Evolutionary conservation across 2,329 filamentous ascomycete species (phyloP).

Genomic region (Sporothrix phasma): DNA sequence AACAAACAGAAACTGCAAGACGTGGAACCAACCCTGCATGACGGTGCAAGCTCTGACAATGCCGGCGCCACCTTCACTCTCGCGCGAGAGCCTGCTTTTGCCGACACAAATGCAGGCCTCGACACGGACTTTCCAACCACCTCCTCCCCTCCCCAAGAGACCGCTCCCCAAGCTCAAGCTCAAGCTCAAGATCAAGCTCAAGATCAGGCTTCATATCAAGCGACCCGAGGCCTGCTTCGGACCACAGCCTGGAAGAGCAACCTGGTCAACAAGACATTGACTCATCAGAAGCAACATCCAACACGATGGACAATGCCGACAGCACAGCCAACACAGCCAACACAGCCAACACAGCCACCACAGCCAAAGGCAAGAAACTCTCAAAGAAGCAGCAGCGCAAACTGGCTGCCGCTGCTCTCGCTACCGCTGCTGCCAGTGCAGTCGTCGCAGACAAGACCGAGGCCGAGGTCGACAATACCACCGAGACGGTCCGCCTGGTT

Average conservation of each 20-base stretch:
- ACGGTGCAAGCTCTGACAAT: conserved; percentile 6
- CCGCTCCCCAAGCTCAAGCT: background rate
- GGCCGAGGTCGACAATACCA: background rate
- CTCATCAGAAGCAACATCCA: background rate
- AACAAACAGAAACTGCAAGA: background rate
- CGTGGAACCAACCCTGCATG: background rate
- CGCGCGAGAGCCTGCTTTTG: background rate
- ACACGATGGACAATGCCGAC: background rate
- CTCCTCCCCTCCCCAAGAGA: background rate
- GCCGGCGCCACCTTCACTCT: background rate
- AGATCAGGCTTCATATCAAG: too few relatives aligned
- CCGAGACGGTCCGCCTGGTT: conserved; percentile 2
- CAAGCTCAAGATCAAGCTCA: too few relatives aligned
- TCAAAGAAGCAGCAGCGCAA: conserved; percentile 16
- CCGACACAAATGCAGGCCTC: background rate
- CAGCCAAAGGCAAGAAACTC: conserved; percentile 12
- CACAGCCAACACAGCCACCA: background rate
- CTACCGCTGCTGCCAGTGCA: conserved; percentile 8
- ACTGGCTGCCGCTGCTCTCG: conserved; percentile 13
- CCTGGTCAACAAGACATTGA: background rate
- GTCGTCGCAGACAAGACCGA: background rate
- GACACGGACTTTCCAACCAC: background rate
- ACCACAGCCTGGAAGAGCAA: conserved; percentile 14
- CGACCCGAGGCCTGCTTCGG: conserved; percentile 12
- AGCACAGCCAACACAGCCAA: too few relatives aligned